These are phyloP conservation scores for Boletus rufocinnamomeus DNA, from an alignment of 768 basidiomycete genomes.

Conservation along the genomic window DNA sequence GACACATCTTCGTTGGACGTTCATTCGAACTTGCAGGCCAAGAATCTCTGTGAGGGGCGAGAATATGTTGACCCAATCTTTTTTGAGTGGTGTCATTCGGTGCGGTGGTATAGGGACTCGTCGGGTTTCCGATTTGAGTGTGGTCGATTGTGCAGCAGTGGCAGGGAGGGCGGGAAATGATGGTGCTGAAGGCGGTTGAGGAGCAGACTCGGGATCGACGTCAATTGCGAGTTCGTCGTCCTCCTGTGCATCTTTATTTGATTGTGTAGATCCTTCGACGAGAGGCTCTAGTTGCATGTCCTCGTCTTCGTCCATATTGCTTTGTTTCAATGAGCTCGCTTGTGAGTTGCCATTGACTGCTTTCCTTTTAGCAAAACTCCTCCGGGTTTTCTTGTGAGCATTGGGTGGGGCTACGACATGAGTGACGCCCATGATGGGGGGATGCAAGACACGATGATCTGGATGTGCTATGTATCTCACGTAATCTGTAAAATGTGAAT, in stretches of 20 bases:
- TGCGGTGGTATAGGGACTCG: constrained; percentile 93
- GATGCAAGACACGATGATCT: constrained; percentile 12
- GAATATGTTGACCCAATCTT: constrained; percentile 95
- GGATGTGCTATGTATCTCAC: constrained; percentile 17
- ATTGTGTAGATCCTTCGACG: constrained; percentile 4
- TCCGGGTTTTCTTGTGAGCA: constrained; percentile 46
- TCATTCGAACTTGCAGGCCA: constrained; percentile 97
- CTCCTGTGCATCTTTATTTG: constrained; percentile 29
- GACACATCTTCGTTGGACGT: constrained; percentile 82
- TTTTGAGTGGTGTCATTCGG: constrained; percentile 95
- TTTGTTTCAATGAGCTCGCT: constrained; percentile 13
- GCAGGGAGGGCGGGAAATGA: constrained; percentile 71
- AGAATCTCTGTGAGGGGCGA: constrained; percentile 94
- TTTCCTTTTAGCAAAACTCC: constrained; percentile 46
- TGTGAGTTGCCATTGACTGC: constrained; percentile 9
- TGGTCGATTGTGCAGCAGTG: constrained; percentile 50
- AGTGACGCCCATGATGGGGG: constrained; percentile 42
- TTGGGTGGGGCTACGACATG: constrained; percentile 35
- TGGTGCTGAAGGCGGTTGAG: constrained; percentile 55
- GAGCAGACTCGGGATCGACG: constrained; percentile 44
- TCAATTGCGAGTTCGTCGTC: constrained; percentile 71
- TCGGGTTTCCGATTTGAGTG: constrained; percentile 79
- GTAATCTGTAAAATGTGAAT: constrained; percentile 9
- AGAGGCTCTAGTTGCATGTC: constrained; percentile 32
- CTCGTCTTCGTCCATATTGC: constrained; percentile 28